These are phyloP conservation scores for Pythium aquatile DNA, from an alignment of 352 stramenopile species.

Conservation along the genomic window DNA sequence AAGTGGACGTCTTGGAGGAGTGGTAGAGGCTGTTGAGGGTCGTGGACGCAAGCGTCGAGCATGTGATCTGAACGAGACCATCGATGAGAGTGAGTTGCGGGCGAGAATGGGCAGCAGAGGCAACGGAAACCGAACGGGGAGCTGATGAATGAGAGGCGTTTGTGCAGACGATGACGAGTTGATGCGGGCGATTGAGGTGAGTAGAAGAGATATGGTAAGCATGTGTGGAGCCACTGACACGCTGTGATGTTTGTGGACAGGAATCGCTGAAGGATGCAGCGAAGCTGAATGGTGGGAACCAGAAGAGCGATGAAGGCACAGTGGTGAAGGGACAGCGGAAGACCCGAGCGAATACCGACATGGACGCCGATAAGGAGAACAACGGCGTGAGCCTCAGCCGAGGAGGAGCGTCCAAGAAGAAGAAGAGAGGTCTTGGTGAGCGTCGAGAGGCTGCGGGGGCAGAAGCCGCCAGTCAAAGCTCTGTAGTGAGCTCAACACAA, in stretches of 20 bases:
- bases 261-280: conserved; percentile 3
- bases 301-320: background rate
- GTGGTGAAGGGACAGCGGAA: conserved; percentile 14
- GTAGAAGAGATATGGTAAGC: background rate
- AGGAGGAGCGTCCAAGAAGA: background rate
- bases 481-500: conserved; percentile 19
- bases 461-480: background rate
- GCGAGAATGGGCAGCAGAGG: background rate
- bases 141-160: background rate
- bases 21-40: background rate
- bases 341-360: background rate
- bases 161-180: conserved; percentile 16
- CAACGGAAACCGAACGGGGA: background rate
- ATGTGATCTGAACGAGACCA: conserved; percentile 23
- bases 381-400: background rate
- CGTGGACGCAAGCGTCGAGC: background rate
- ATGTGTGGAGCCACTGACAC: background rate
- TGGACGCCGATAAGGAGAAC: conserved; percentile 20
- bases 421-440: background rate
- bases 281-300: background rate
- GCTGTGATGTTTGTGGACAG: background rate
- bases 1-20: background rate
- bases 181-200: conserved; percentile 1
- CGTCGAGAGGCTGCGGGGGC: background rate
- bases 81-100: conserved; percentile 22